Conservation (phyloP, 1,284 basidiomycete genomes). For the Cutaneotrichosporon dermatis region DNA sequence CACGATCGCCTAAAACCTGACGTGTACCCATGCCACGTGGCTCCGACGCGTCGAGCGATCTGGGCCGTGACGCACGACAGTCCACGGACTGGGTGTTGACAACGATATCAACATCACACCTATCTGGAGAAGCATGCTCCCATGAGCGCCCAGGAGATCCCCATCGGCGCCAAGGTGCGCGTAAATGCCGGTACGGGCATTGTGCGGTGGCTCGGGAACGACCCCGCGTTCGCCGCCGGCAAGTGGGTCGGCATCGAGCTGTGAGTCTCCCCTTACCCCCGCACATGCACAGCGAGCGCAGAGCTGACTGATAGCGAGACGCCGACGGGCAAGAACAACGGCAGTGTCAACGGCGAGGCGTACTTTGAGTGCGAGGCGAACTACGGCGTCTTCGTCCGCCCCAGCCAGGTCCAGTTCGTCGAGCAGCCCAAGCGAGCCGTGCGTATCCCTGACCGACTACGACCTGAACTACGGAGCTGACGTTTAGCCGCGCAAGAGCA, state of each 20-base stretch:
- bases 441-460: neutral
- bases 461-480: neutral
- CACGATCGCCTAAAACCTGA: neutral
- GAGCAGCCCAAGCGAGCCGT: constrained; percentile 23
- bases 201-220: constrained; percentile 80
- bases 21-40: constrained; percentile 2
- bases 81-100: neutral
- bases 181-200: constrained; percentile 73
- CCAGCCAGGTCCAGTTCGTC: constrained; percentile 73
- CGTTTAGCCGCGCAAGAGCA: neutral
- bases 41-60: neutral
- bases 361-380: constrained; percentile 80
- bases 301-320: constrained; percentile 47
- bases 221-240: constrained; percentile 75
- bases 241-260: constrained; percentile 96
- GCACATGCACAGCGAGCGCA: neutral
- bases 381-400: constrained; percentile 86
- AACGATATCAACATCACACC: neutral
- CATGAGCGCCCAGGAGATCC: constrained; percentile 6
- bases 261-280: constrained; percentile 33
- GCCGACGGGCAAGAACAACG: constrained; percentile 90
- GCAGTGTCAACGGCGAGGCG: constrained; percentile 70
- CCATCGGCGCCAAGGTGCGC: constrained; percentile 55
- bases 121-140: neutral
- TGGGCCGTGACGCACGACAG: neutral